phyloP scores from a whole-genome alignment of 2,329 filamentous ascomycete genomes.

The Aureobasidium sp. region DNA sequence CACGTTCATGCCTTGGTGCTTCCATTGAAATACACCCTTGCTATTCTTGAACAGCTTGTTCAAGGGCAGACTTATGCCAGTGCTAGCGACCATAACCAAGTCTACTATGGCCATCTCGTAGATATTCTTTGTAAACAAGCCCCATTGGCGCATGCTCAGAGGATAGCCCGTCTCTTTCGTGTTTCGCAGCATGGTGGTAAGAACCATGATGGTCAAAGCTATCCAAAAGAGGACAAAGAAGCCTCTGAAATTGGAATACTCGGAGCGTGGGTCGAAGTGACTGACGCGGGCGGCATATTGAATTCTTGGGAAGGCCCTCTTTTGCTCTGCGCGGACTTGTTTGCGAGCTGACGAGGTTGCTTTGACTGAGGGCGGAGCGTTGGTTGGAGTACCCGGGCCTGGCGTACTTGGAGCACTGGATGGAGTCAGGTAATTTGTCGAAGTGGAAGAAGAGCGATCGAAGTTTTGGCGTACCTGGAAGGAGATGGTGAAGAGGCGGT shows the following conservation, averaged over 20 bases:
- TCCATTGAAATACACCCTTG: slow-evolving; percentile 60
- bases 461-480: slow-evolving; percentile 16
- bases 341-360: slow-evolving; percentile 79
- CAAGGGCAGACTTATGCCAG: slow-evolving; percentile 63
- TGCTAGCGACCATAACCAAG: slow-evolving; percentile 73
- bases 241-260: slow-evolving; percentile 89
- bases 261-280: slow-evolving; percentile 87
- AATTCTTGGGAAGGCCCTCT: slow-evolving; percentile 81
- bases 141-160: slow-evolving; percentile 79
- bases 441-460: neutral
- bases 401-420: slow-evolving; percentile 59
- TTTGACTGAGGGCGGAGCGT: slow-evolving; percentile 88
- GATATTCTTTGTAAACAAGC: slow-evolving; percentile 77
- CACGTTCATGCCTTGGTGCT: slow-evolving; percentile 65
- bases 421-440: slow-evolving; percentile 6
- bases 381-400: slow-evolving; percentile 73
- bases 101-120: slow-evolving; percentile 82
- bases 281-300: slow-evolving; percentile 87
- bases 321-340: slow-evolving; percentile 66
- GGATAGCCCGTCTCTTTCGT: slow-evolving; percentile 89
- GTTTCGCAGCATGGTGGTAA: slow-evolving; percentile 88
- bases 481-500: neutral
- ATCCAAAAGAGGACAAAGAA: slow-evolving; percentile 99
- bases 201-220: slow-evolving; percentile 89
- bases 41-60: slow-evolving; percentile 59